Percentiles rank a stretch among this genome's conserved stretches.
Evolutionary conservation across 768 basidiomycete species (phyloP).

Genomic region (Baorangia bicolor): DNA sequence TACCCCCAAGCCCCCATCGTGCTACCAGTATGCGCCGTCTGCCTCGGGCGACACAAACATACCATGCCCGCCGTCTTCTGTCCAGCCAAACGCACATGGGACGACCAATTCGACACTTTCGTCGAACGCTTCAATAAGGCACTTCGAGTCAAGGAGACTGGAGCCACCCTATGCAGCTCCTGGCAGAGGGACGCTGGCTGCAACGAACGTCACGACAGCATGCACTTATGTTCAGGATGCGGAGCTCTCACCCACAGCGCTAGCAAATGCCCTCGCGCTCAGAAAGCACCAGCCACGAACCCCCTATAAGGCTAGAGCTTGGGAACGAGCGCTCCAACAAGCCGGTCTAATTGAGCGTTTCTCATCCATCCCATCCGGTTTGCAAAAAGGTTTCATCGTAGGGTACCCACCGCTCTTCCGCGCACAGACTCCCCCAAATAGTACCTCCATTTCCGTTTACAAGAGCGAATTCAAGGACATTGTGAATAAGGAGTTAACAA

Average conservation of each 20-base stretch:
- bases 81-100: neutral
- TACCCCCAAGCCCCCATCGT: neutral
- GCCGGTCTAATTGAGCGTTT: neutral
- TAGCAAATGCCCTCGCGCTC: neutral
- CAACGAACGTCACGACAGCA: neutral
- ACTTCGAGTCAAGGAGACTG: neutral
- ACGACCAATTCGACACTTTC: neutral
- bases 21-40: neutral
- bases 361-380: neutral
- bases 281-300: neutral
- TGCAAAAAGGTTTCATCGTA: neutral
- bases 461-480: neutral
- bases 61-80: neutral
- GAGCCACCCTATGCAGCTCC: neutral
- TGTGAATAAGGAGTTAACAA: neutral
- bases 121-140: neutral
- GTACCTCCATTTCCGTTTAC: neutral
- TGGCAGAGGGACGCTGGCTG: neutral
- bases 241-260: neutral
- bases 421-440: neutral
- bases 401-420: neutral
- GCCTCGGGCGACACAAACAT: neutral
- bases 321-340: fast-evolving
- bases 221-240: neutral
- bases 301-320: neutral